These are phyloP conservation scores for Microstegium vimineum DNA, from an alignment of 176 grass and related monocot species.

Conservation along the genomic window DNA sequence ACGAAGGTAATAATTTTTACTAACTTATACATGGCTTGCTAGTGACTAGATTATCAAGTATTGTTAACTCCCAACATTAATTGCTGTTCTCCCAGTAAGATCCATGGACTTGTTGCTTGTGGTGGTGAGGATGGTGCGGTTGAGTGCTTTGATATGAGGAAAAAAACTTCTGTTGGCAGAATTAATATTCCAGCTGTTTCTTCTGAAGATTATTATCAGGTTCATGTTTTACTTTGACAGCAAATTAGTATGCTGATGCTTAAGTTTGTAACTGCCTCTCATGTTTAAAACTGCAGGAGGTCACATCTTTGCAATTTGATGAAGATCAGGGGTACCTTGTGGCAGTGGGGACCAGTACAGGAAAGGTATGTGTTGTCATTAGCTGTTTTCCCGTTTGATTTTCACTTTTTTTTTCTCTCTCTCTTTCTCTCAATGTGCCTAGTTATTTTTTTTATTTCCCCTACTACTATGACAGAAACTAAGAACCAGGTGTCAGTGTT, in stretches of 20 bases:
- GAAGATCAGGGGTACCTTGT: conserved; percentile 79
- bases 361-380: conserved; percentile 56
- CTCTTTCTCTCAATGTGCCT: not conserved
- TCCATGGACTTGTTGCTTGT: conserved; percentile 93
- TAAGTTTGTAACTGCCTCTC: not conserved
- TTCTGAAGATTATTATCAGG: conserved; percentile 71
- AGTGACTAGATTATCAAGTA: conserved; percentile 5
- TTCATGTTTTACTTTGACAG: conserved; percentile 23
- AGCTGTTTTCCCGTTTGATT: conserved; percentile 5
- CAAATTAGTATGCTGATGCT: conserved; percentile 2
- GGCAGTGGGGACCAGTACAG: conserved; percentile 78
- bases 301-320: conserved; percentile 87
- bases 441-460: not conserved
- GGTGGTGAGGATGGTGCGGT: conserved; percentile 88
- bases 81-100: conserved; percentile 36
- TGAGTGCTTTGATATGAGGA: conserved; percentile 96
- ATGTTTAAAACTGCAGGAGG: conserved; percentile 61
- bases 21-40: not conserved
- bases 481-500: not conserved
- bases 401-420: not conserved
- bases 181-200: conserved; percentile 51
- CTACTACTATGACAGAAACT: not conserved
- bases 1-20: conserved; percentile 49
- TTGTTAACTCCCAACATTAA: conserved; percentile 13
- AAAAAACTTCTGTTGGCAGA: conserved; percentile 84